Evolutionary conservation across 768 basidiomycete genomes (phyloP).

Genomic region (Phaeotremella fagi): DNA sequence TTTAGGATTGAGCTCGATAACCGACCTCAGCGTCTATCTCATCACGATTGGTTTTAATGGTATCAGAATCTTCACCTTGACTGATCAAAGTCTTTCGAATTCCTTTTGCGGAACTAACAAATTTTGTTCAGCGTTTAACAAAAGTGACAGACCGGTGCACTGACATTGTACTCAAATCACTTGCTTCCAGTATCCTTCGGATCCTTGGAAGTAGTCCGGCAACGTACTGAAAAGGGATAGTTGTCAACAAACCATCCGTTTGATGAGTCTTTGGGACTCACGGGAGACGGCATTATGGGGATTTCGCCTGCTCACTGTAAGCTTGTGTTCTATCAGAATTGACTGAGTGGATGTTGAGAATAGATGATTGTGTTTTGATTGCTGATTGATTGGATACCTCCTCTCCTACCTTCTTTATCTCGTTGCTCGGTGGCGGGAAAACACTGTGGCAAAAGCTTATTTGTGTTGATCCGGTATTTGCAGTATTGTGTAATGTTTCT

Average conservation of each 20-base stretch:
- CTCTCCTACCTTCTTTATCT: too few species aligned
- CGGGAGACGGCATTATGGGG: not conserved
- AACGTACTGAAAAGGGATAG: slow-evolving; percentile 12
- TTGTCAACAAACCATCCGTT: not conserved
- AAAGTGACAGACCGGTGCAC: not conserved
- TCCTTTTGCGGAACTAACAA: slow-evolving; percentile 60
- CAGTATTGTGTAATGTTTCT: too few species aligned
- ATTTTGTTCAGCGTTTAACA: too few species aligned
- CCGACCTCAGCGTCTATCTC: slow-evolving; percentile 67
- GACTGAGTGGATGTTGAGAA: not conserved
- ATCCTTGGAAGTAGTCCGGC: slow-evolving; percentile 27
- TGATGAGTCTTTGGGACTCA: not conserved
- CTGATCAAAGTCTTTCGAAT: slow-evolving; percentile 68
- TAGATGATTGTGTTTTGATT: not conserved
- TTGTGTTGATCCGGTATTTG: too few species aligned
- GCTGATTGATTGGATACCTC: not conserved
- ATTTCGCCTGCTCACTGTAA: too few species aligned
- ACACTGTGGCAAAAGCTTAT: not conserved
- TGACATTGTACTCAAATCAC: slow-evolving; percentile 33
- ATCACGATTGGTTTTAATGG: slow-evolving; percentile 63
- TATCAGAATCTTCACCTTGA: slow-evolving; percentile 52
- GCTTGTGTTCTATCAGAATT: too few species aligned
- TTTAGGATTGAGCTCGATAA: slow-evolving; percentile 8
- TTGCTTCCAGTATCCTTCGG: slow-evolving; percentile 23
- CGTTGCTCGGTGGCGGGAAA: not conserved